These are phyloP conservation scores for Tulasnella sp. DNA, from an alignment of 768 basidiomycete species.

Conservation along the genomic window DNA sequence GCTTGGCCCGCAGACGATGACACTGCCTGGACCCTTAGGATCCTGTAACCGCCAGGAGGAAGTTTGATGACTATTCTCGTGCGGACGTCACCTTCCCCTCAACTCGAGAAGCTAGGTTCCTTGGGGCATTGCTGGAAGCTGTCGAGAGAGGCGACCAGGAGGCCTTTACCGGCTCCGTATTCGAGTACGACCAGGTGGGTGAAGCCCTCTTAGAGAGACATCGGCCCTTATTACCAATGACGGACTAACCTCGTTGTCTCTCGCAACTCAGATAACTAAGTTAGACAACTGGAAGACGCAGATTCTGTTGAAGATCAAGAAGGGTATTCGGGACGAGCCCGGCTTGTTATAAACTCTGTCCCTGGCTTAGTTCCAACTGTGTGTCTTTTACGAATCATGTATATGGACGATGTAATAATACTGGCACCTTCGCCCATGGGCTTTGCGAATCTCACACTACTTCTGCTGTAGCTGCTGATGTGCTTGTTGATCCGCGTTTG, in stretches of 20 bases:
- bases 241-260: neutral
- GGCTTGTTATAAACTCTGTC: conserved; percentile 3
- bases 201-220: neutral
- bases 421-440: neutral
- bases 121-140: conserved; percentile 72
- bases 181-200: conserved; percentile 79
- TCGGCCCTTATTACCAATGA: too few relatives aligned
- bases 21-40: conserved; percentile 51
- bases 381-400: neutral
- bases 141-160: conserved; percentile 68
- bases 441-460: neutral
- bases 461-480: too few relatives aligned
- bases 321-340: conserved; percentile 59
- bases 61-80: conserved; percentile 69
- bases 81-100: conserved; percentile 81
- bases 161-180: conserved; percentile 76
- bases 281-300: conserved; percentile 95
- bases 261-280: conserved; percentile 50
- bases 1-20: neutral
- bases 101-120: conserved; percentile 90
- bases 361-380: neutral
- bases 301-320: conserved; percentile 88
- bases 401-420: neutral
- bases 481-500: neutral
- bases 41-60: conserved; percentile 74